Conservation (phyloP, 352 stramenopile genomes). For the Phytophthora pistaciae region DNA sequence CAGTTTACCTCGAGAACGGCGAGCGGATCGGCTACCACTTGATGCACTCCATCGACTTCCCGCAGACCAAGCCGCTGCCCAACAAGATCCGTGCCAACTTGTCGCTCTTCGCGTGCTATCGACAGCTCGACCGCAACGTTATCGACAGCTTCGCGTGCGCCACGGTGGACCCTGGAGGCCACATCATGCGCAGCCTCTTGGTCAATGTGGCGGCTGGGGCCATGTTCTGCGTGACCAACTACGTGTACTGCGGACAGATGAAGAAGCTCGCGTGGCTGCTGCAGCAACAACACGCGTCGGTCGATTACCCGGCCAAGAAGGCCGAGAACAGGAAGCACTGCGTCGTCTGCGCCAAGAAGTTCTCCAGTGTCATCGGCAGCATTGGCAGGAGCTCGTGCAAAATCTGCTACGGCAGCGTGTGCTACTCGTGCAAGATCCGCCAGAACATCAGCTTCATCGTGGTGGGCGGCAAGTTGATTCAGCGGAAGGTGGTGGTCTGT, state of each 20-base stretch:
- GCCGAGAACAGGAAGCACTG: conserved; percentile 8
- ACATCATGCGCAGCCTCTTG: conserved; percentile 36
- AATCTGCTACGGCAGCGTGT: conserved; percentile 46
- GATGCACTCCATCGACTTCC: conserved; percentile 53
- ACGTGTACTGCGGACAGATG: conserved; percentile 60
- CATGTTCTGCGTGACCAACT: conserved; percentile 39
- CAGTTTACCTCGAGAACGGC: conserved; percentile 21
- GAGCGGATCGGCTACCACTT: conserved; percentile 44
- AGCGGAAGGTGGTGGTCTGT: conserved; percentile 50
- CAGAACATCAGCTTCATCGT: conserved; percentile 48
- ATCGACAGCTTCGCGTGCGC: conserved; percentile 46
- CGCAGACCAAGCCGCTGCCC: conserved; percentile 40
- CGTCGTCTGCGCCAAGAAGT: conserved; percentile 32
- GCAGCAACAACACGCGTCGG: conserved; percentile 19
- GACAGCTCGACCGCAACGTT: conserved; percentile 36
- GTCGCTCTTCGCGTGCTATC: conserved; percentile 49
- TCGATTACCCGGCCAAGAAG: conserved; percentile 1
- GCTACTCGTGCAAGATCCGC: conserved; percentile 44
- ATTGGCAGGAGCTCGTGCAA: conserved; percentile 38
- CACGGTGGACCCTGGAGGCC: conserved; percentile 32
- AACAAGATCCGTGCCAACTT: conserved; percentile 42
- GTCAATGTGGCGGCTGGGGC: conserved; percentile 28
- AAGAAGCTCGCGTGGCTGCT: conserved; percentile 62
- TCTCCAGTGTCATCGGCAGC: conserved; percentile 23
- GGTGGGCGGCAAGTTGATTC: conserved; percentile 29